Evolutionary conservation across 768 basidiomycete species (phyloP), one percentile per base, ranked within the genome.

Genomic region (Podaxis carcinomalis): DNA sequence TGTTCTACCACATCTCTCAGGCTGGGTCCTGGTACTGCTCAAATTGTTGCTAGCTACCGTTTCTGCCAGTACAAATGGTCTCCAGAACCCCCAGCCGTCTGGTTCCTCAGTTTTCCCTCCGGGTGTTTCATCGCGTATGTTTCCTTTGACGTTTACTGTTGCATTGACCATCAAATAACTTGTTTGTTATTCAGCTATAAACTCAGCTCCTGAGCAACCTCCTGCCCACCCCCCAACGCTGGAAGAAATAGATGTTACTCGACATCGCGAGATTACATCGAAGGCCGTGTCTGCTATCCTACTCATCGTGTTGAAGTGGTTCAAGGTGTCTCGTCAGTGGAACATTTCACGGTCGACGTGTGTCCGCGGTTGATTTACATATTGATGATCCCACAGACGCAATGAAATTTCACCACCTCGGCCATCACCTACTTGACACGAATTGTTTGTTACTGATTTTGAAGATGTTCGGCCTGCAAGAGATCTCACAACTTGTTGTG

Each of bases 391-490:
- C 54, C 39, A 40, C 58, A 98, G 96, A 98, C 75, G 87, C 90
- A 19, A 95, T 99, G 91, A 98, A 99, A 71, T 98, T 97, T 70
- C 95, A 99, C 73, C 94, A 98, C 72, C 81, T 99, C 23, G 94
- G 94, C n/a, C 95, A 96, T 72, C 84, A 93, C 36, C 78, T 99
- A 6, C 85, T 99, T 47, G 96, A 98, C 67, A 95, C 94, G 23
- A 98, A 98, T 68, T 96, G 95, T 70, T 75, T 98, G 11, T 77
- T 98, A 32, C 80, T 98, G 32, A 92, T 98, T 53, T 76, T 99
- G 67, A 98, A 98, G 78, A 97, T 98, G 89, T 98, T 98, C 72
- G 93, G 95, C n/a, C 73, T 98, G 64, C 92, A 95, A 71, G 97
- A 99, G 70, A 89, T 97, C 2, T 82, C 90, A 0, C 80, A 81